A percentile compares a stretch with the other conserved stretches of the same genome.
Conservation (phyloP, 176 grass and related monocot genomes). For the Triticum aestivum region DNA sequence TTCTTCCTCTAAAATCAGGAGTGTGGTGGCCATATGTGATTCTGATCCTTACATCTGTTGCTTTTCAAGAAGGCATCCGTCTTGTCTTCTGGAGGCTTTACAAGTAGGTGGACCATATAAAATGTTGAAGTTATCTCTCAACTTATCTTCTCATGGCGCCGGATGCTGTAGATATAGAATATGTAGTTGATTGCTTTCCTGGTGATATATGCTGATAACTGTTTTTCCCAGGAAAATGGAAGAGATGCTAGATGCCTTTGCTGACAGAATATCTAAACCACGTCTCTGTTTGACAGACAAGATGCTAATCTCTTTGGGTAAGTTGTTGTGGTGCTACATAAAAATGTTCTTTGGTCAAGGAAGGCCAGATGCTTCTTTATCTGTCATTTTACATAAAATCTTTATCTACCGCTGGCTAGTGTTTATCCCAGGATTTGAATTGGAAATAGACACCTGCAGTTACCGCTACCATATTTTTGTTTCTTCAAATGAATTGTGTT, state of each 20-base stretch:
- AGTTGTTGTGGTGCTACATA: conserved; percentile 15
- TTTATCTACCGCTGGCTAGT: neutral
- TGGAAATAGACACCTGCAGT: neutral
- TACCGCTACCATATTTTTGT: neutral
- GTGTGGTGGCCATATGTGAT: conserved; percentile 66
- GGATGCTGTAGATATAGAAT: conserved; percentile 1
- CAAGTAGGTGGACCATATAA: conserved; percentile 62
- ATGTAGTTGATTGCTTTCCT: conserved; percentile 10
- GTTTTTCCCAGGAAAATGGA: conserved; percentile 78
- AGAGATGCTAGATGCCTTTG: conserved; percentile 90
- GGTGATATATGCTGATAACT: conserved; percentile 22
- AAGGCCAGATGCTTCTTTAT: neutral
- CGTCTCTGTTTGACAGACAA: conserved; percentile 85
- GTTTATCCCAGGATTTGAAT: neutral
- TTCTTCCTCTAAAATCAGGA: conserved; percentile 77
- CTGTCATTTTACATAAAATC: neutral
- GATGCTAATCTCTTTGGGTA: conserved; percentile 85
- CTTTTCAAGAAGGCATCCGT: conserved; percentile 73
- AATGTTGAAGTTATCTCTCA: neutral
- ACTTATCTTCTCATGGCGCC: neutral
- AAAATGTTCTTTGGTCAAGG: neutral
- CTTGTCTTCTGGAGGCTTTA: conserved; percentile 94
- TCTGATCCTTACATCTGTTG: conserved; percentile 80
- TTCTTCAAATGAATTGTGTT: neutral
- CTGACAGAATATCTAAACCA: conserved; percentile 81